A percentile compares a stretch with the other conserved stretches of the same genome.
Conservation (phyloP, 2,329 filamentous ascomycete genomes). For the Aspergillus phoenicis region DNA sequence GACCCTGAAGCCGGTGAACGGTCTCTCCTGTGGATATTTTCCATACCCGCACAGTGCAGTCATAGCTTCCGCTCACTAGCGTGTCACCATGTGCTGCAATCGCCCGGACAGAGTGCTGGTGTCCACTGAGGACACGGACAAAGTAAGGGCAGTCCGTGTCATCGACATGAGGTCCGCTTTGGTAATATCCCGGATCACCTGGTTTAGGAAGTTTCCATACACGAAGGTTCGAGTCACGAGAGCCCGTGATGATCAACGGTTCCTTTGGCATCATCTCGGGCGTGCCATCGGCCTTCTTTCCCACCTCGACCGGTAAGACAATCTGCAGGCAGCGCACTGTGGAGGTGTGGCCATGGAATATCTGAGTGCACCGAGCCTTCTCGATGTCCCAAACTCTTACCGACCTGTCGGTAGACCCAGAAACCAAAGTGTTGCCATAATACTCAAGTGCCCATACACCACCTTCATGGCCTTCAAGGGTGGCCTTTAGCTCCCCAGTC, state of each 20-base stretch:
- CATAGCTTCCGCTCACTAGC: slow-evolving; percentile 95
- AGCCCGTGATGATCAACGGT: slow-evolving; percentile 95
- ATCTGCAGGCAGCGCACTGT: slow-evolving; percentile 96
- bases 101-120: slow-evolving; percentile 90
- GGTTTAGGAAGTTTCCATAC: slow-evolving; percentile 91
- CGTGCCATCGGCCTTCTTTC: slow-evolving; percentile 69
- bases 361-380: slow-evolving; percentile 85
- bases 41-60: slow-evolving; percentile 94
- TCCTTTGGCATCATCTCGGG: slow-evolving; percentile 89
- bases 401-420: slow-evolving; percentile 91
- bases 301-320: slow-evolving; percentile 79
- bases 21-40: slow-evolving; percentile 93
- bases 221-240: slow-evolving; percentile 87
- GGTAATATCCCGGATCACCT: slow-evolving; percentile 75
- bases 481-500: slow-evolving; percentile 80
- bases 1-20: slow-evolving; percentile 79
- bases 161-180: slow-evolving; percentile 71
- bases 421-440: slow-evolving; percentile 91
- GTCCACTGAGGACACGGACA: slow-evolving; percentile 80
- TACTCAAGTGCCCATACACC: slow-evolving; percentile 98
- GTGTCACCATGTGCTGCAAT: slow-evolving; percentile 95
- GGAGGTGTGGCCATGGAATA: slow-evolving; percentile 96
- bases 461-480: slow-evolving; percentile 89
- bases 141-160: slow-evolving; percentile 91
- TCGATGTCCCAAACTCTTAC: slow-evolving; percentile 99